Evolutionary conservation across 169 alveolate species (phyloP).

Genomic region (Neospora caninum): DNA sequence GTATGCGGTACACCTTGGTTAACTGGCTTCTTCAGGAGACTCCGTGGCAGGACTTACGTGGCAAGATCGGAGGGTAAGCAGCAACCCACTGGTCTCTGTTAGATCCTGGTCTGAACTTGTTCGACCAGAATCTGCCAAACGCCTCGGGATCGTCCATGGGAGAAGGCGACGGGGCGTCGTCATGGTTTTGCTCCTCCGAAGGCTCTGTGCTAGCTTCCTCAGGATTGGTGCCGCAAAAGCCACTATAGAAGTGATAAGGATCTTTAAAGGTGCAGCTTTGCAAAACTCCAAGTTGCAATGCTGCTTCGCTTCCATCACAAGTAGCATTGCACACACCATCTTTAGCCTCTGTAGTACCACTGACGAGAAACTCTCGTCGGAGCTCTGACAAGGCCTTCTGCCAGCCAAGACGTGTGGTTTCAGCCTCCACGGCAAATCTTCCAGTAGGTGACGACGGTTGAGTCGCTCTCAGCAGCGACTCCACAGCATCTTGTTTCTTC

Average conservation of each 20-base stretch:
- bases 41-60: not conserved
- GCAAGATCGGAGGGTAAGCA: slow-evolving; percentile 25
- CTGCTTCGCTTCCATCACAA: not conserved
- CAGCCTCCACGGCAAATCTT: not conserved
- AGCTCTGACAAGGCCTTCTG: not conserved
- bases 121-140: slow-evolving; percentile 37
- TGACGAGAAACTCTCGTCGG: not conserved
- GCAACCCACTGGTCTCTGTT: slow-evolving; percentile 7
- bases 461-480: not conserved
- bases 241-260: not conserved
- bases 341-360: not conserved
- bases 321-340: slow-evolving; percentile 5
- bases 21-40: no score
- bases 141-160: slow-evolving; percentile 17
- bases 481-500: slow-evolving; percentile 2
- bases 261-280: not conserved
- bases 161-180: not conserved
- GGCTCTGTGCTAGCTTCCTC: not conserved
- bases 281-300: not conserved
- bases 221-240: not conserved
- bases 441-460: not conserved
- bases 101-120: not conserved
- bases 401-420: not conserved
- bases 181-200: not conserved
- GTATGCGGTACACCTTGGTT: no score